A percentile compares a stretch with the other conserved stretches of the same genome.
Conservation (phyloP, 306 rosid species). For the Trichosanthes cucumerina region DNA sequence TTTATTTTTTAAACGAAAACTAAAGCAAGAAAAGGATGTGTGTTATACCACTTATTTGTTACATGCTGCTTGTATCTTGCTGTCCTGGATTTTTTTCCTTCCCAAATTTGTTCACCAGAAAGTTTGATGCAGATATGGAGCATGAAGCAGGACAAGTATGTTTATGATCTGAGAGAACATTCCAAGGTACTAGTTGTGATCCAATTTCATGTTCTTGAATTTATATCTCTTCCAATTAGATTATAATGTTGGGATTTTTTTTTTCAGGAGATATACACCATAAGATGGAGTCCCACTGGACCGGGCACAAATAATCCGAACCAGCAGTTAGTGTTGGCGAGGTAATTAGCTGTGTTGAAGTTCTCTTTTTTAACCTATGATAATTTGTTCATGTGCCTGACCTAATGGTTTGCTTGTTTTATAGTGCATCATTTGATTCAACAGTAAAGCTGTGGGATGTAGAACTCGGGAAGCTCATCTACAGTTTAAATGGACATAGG, state of each 20-base stretch:
- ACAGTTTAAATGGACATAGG: slow-evolving; percentile 87
- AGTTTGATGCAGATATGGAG: slow-evolving; percentile 75
- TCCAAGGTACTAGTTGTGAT: slow-evolving; percentile 44
- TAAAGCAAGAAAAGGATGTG: background rate
- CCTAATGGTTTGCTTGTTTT: slow-evolving; percentile 3
- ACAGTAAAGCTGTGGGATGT: slow-evolving; percentile 89
- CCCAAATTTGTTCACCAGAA: background rate
- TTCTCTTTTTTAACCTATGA: background rate
- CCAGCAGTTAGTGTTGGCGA: slow-evolving; percentile 73
- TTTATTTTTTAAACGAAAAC: background rate
- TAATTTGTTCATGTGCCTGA: background rate
- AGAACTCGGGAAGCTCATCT: slow-evolving; percentile 62
- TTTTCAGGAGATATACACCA: slow-evolving; percentile 80
- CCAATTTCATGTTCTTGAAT: background rate
- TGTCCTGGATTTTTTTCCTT: background rate
- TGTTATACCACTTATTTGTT: background rate
- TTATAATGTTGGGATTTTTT: slow-evolving; percentile 5
- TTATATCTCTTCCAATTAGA: slow-evolving; percentile 7
- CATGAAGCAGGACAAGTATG: slow-evolving; percentile 71
- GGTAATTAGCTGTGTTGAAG: slow-evolving; percentile 31
- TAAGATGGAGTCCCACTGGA: slow-evolving; percentile 97
- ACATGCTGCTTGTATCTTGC: background rate
- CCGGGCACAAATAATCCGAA: slow-evolving; percentile 70
- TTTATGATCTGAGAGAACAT: slow-evolving; percentile 85
- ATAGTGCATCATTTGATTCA: slow-evolving; percentile 90